A percentile compares a stretch with the other conserved stretches of the same genome.
Evolutionary conservation across 2,329 filamentous ascomycete species (phyloP).

Genomic region (Alternaria postmessia): DNA sequence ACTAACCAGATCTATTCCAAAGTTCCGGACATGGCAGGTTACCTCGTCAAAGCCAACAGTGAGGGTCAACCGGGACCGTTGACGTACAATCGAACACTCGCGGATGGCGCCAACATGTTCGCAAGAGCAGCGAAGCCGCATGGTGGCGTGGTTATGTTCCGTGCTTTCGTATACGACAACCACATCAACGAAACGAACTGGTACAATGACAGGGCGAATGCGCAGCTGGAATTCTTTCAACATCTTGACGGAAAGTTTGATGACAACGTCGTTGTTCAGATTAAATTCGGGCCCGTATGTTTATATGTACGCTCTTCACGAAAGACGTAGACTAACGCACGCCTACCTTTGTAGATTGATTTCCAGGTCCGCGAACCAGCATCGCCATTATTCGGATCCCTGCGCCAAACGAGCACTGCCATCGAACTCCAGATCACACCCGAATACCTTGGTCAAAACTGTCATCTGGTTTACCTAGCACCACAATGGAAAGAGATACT

Average conservation of each 20-base stretch:
- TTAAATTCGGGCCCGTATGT: constrained; percentile 70
- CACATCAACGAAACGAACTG: constrained; percentile 66
- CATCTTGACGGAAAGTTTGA: constrained; percentile 71
- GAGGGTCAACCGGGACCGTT: constrained; percentile 75
- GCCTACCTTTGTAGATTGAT: constrained; percentile 59
- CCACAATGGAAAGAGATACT: constrained; percentile 74
- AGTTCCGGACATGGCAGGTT: constrained; percentile 73
- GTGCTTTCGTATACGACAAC: constrained; percentile 75
- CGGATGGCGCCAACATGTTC: constrained; percentile 74
- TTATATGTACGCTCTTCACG: not conserved
- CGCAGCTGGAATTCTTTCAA: constrained; percentile 72
- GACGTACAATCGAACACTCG: constrained; percentile 73
- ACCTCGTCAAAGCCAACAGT: constrained; percentile 75
- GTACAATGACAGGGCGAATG: constrained; percentile 74
- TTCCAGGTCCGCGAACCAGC: constrained; percentile 75
- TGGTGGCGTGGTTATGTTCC: constrained; percentile 81
- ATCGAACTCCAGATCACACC: constrained; percentile 74
- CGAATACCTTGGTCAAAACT: constrained; percentile 76
- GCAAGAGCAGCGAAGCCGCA: constrained; percentile 90
- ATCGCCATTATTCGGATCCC: constrained; percentile 69
- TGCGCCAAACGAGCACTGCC: constrained; percentile 59
- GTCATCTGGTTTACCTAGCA: constrained; percentile 72
- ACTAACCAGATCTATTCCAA: constrained; percentile 66
- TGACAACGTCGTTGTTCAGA: constrained; percentile 74
- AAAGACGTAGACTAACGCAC: not conserved